Evolutionary conservation across 805 yeast genomes (phyloP), one percentile per base, ranked within the genome.

Genomic region (Barnettozyma sucrosica): DNA sequence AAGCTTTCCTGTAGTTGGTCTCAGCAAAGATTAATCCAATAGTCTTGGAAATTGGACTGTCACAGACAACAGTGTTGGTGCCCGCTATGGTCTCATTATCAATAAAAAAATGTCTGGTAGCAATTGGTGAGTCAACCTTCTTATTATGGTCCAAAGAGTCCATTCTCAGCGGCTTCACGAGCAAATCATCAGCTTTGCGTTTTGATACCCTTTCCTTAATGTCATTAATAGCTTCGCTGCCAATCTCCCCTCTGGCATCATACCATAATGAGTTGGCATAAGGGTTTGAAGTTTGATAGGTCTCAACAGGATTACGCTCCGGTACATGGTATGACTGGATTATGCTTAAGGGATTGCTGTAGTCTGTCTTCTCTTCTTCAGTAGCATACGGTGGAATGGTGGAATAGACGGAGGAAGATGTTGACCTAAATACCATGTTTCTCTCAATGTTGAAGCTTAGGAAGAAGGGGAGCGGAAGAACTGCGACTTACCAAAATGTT

Each of bases 181-280:
- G 14, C n/a, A 26, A 5, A 10, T 38, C 48, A 3, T 44, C 47
- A 18, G 41, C 36, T 44, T 48, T 51, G 21, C 56, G 48, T 24
- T 53, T 51, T 25, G 47, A 36, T 52, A 57, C 48, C 45, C 62
- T 46, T 44, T 53, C 50, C 51, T 62, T 45, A 21, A 68, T 63
- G 16, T 56, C 53, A 13, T 55, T 55, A 10, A 71, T 66, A 24
- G 71, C 69, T 8, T 60, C 57, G 9, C 67, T 66, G 23, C 66
- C 64, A 36, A 62, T 49, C 36, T 59, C 60, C 4, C 65, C 66
- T 3, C 69, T 64, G 21, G 73, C 56, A 8, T 66, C 55, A 43
- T 58, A 63, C 77, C 77, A 74, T 14, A 72, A 51, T 1, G 76
- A 71, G 36, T 64, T 60, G 0, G 76, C 64, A 54, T 73, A 73